Base-by-base conservation (phyloP, 2,329 filamentous ascomycete species). In the Epichloe hybrida region DNA sequence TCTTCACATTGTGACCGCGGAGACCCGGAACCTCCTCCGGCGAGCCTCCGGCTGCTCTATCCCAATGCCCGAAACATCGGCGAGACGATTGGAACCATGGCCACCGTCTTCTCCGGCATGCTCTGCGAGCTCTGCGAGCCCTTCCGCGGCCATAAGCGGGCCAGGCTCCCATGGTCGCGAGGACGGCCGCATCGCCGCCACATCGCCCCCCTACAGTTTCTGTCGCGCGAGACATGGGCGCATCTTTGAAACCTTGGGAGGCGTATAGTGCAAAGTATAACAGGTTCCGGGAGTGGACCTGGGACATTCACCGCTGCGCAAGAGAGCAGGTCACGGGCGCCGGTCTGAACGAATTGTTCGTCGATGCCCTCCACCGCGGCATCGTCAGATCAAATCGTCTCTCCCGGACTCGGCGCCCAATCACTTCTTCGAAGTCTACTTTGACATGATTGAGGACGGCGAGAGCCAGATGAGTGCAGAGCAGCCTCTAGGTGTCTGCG, bases 61-160 rank as follows among this genome's bases (percentile, higher is more conserved):
- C 50, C 53, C 34, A 50, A 35, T 17, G 50, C 37, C 7, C 38
- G 43, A 11, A 38, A n/a, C 27, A 44, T 54, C 6, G 34, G 48
- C 2, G 34, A 44, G 17, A 17, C 48, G 4, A 13, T 54, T 2
- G 21, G 13, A 17, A 51, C 53, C 20, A 42, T 52, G 23, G 47
- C 53, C 11, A 54, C 48, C 8, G 40, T 54, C 4, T 41, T 54
- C 1, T 46, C 53, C 4, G 47, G 50, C 11, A 45, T 46, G 31
- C 48, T 52, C 3, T 54, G 53, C 44, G 53, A 52, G 53, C 20
- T 49, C 11, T 54, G 53, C 44, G 53, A 52, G 53, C 20, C 46
- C 11, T 50, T 54, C 46, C 48, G 50, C 15, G 48, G 50, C 36
- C 53, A 54, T 37, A 44, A 49, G 35, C 53, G 23, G 23, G 50